Evolutionary conservation across 371 early-diverging fungal species (phyloP).

Genomic region (Syncephalis plumigaleata): DNA sequence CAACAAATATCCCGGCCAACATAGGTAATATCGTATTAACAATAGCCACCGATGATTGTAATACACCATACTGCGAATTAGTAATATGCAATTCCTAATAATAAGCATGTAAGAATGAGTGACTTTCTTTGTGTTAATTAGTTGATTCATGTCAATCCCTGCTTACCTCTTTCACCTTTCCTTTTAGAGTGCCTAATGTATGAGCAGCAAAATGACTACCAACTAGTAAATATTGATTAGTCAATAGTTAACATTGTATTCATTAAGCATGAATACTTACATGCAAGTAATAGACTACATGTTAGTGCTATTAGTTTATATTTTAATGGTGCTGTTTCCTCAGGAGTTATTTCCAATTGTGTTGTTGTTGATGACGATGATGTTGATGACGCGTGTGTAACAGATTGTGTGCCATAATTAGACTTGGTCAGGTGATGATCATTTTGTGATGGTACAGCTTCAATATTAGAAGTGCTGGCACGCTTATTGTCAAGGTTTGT

Average conservation of each 20-base stretch:
- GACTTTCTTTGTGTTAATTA: not conserved
- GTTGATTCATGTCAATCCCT: not conserved
- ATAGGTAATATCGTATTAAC: conserved; percentile 53
- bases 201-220: conserved; percentile 60
- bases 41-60: conserved; percentile 48
- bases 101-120: not conserved
- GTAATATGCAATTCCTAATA: conserved; percentile 37
- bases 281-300: conserved; percentile 40
- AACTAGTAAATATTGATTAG: conserved; percentile 16
- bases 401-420: too few species aligned
- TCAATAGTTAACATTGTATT: conserved; percentile 1
- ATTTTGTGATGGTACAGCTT: too few species aligned
- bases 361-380: too few species aligned
- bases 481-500: too few species aligned
- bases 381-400: too few species aligned
- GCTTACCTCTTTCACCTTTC: conserved; percentile 37
- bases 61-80: conserved; percentile 49
- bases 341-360: not conserved
- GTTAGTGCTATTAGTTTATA: conserved; percentile 37
- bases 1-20: conserved; percentile 52
- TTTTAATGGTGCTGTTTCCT: conserved; percentile 24
- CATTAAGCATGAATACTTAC: conserved; percentile 13
- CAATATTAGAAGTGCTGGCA: too few species aligned
- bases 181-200: conserved; percentile 48
- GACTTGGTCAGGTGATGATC: too few species aligned